These are phyloP conservation scores for Xylaria palmicola DNA, from an alignment of 495 filamentous ascomycete genomes.

Conservation along the genomic window DNA sequence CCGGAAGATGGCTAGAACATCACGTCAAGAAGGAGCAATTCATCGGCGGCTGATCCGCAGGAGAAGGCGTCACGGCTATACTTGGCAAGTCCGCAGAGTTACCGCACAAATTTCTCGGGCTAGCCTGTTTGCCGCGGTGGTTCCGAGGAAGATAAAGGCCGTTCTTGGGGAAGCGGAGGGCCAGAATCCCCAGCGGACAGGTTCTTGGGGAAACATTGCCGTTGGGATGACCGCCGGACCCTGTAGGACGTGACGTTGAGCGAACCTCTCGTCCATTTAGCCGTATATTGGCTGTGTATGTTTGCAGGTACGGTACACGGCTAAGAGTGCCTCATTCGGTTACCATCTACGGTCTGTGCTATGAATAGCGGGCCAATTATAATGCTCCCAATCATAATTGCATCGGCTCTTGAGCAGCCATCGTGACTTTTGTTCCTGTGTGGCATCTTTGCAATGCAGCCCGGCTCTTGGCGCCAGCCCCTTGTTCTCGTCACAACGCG, in stretches of 20 bases:
- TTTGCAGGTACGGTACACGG: conserved; percentile 25
- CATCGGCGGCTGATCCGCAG: conserved; percentile 6
- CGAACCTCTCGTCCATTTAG: conserved; percentile 28
- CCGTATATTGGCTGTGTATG: conserved; percentile 29
- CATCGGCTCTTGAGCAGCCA: background rate
- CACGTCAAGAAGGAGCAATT: conserved; percentile 13
- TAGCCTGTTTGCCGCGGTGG: conserved; percentile 1
- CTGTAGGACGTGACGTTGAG: conserved; percentile 26
- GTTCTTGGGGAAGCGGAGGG: conserved; percentile 31
- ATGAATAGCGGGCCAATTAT: conserved; percentile 13
- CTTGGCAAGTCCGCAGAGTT: conserved; percentile 5
- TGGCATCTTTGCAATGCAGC: background rate
- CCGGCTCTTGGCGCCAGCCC: background rate
- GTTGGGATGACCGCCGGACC: conserved; percentile 20
- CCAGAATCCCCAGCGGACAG: conserved; percentile 16
- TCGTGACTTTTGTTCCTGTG: background rate
- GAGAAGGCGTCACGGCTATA: conserved; percentile 1
- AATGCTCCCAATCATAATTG: conserved; percentile 3
- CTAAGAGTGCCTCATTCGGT: conserved; percentile 15
- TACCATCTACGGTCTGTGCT: background rate
- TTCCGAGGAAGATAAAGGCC: conserved; percentile 12
- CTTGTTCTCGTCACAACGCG: background rate
- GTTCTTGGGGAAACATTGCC: conserved; percentile 22
- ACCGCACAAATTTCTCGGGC: background rate
- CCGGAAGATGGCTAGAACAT: conserved; percentile 5